A percentile compares a stretch with the other conserved stretches of the same genome.
Evolutionary conservation across 2,329 filamentous ascomycete genomes (phyloP).

Genomic region (Scedosporium apiospermum): DNA sequence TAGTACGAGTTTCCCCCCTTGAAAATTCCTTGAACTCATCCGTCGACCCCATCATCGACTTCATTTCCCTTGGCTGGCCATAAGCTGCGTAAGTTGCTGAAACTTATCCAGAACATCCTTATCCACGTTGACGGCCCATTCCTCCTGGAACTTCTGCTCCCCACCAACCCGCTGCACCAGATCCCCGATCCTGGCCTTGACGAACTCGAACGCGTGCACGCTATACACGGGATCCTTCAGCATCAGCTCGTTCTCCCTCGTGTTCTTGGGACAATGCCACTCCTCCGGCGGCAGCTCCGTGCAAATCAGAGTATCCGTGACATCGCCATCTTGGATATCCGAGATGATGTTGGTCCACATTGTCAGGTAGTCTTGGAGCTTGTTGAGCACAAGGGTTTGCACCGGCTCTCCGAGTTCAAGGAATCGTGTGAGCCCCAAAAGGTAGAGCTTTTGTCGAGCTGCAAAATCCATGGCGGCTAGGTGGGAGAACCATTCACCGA

Average conservation of each 20-base stretch:
- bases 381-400: constrained; percentile 47
- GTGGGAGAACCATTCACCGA: constrained; percentile 56
- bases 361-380: constrained; percentile 63
- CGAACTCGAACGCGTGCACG: constrained; percentile 54
- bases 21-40: too few species aligned
- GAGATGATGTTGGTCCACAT: constrained; percentile 65
- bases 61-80: not conserved
- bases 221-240: constrained; percentile 58
- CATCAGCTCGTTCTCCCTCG: constrained; percentile 41
- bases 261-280: constrained; percentile 47
- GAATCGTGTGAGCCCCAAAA: constrained; percentile 62
- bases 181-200: constrained; percentile 50
- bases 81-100: constrained; percentile 6
- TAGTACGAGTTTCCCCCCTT: not conserved
- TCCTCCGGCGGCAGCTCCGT: constrained; percentile 28
- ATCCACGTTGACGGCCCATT: constrained; percentile 68
- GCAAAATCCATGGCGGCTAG: constrained; percentile 59
- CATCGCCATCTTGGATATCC: constrained; percentile 54
- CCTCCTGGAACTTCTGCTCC: constrained; percentile 53
- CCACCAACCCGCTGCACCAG: constrained; percentile 54
- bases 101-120: constrained; percentile 61
- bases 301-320: constrained; percentile 43
- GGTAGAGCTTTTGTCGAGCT: constrained; percentile 60
- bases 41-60: not conserved
- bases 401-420: constrained; percentile 52